Base-by-base conservation (phyloP, 2,329 filamentous ascomycete genomes). In the Neopestalotiopsis sp. region DNA sequence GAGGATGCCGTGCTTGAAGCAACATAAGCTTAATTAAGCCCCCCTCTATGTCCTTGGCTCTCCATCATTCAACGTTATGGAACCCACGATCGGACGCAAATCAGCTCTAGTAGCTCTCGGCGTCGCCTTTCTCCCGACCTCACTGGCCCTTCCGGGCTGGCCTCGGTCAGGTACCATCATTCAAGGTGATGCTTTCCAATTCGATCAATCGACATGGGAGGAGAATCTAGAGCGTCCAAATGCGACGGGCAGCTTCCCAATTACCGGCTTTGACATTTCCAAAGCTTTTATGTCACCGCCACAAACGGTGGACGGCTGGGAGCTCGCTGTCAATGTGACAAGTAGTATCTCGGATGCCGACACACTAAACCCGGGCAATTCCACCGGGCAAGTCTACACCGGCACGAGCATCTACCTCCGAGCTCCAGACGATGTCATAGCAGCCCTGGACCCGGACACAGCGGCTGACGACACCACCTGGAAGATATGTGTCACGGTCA, bases 281-380 rank as follows among this genome's bases (percentile, higher is more conserved):
- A 85, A 69, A 80, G 86, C 62, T 78, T 90, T 64, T 79, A 90
- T 67, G 79, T 83, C 58, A 82, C 14, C 28, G 17, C 32, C 30
- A 17, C 84, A 42, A 84, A 84, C 24, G 79, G 82, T 68, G 78
- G 91, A 17, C 83, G 90, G 69, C 70, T 78, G 69, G 77, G 74
- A 67, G 9, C 67, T 76, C 10, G 71, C 71, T 3, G 67, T 75
- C 67, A 76, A 77, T 52, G 70, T 76, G 32, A 77, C 70, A 67
- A 69, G 71, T 59, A 71, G 73, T 68, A 68, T 77, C 14, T 71
- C 75, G 9, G 75, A 72, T 45, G 74, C 73, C 2, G 40, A 76
- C 68, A 67, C 70, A 10, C 72, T 75, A 63, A 72, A 74, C 38
- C 62, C 73, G 9, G 63, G 63, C 28, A 74, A 73, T 45, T 65